Base-by-base conservation (phyloP, 495 filamentous ascomycete species). In the Aspergillus diversus region DNA sequence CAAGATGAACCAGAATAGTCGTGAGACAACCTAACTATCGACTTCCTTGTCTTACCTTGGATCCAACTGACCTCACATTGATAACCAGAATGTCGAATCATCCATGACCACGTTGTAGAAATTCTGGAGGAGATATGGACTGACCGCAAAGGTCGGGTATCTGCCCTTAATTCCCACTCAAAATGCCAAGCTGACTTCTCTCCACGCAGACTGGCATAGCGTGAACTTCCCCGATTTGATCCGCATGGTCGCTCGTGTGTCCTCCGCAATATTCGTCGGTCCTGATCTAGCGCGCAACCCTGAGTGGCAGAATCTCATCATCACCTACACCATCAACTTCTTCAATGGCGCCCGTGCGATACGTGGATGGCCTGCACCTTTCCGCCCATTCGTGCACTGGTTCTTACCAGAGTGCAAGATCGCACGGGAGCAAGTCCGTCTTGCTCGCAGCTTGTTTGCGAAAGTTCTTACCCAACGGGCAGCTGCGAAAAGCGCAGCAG, bases 201-300 rank as follows among this genome's bases (percentile, higher is more conserved):
- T 39, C 37, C 13, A 1, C 37, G 21, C 33, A 69, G 66, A 63
- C 13, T 69, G 67, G 67, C 55, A 64, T n/a, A 50, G 39, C 5
- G 17, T 64, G 11, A 33, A 58, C 33, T 60, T 43, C 27, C 34
- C 73, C 59, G 69, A 73, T 5, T 70, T 77, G 47, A 69, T 80
- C 42, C 61, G 76, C 11, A 47, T 81, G 35, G 70, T 83, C 27
- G 74, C 74, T 11, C 76, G 79, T 13, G 64, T 78, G 31, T 78
- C 81, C 9, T 75, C 79, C 7, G 68, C 75, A 7, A 70, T 82
- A 12, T 83, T 83, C 58, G 64, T 81, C 15, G 82, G 82, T 32
- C 63, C 57, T 5, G 64, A 66, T 1, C 55, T 80, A 9, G 77
- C 75, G 56, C 74, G 74, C 5, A 75, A 83, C 63, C 63, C 70